These are phyloP conservation scores for Hibiscus trionum DNA, from an alignment of 345 rosid species.

Conservation along the genomic window DNA sequence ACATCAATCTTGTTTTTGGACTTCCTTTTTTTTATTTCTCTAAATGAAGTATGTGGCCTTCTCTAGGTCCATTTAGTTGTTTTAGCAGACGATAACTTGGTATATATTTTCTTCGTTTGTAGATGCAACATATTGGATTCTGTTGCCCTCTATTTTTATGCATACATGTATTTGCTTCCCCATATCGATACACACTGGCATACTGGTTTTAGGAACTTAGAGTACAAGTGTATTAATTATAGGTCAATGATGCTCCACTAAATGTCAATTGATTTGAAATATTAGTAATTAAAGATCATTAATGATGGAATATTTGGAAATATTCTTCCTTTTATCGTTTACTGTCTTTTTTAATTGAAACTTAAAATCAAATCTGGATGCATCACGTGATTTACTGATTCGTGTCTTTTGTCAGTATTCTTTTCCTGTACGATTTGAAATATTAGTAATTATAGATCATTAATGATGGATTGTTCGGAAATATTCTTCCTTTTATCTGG, in stretches of 20 bases:
- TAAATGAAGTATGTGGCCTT: not conserved
- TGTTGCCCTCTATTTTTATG: not conserved
- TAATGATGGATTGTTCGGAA: too few species aligned
- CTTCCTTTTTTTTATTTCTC: not conserved
- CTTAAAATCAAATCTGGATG: not conserved
- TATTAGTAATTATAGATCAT: too few species aligned
- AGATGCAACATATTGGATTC: not conserved
- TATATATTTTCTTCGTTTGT: not conserved
- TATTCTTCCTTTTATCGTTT: not conserved
- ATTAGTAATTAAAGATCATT: not conserved
- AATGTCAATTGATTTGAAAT: not conserved
- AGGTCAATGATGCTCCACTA: not conserved
- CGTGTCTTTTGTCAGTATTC: not conserved
- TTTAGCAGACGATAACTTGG: not conserved
- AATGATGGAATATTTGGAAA: not conserved
- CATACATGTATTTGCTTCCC: not conserved
- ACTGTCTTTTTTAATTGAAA: not conserved
- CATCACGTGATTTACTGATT: too few species aligned
- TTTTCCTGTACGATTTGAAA: not conserved
- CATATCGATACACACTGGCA: not conserved
- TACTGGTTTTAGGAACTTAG: not conserved
- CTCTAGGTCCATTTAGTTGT: not conserved
- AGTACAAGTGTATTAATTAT: not conserved
- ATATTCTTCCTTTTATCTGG: not conserved
- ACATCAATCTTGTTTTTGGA: not conserved